Base-by-base conservation (phyloP, 2,329 filamentous ascomycete species). In the Cryphonectria japonica region DNA sequence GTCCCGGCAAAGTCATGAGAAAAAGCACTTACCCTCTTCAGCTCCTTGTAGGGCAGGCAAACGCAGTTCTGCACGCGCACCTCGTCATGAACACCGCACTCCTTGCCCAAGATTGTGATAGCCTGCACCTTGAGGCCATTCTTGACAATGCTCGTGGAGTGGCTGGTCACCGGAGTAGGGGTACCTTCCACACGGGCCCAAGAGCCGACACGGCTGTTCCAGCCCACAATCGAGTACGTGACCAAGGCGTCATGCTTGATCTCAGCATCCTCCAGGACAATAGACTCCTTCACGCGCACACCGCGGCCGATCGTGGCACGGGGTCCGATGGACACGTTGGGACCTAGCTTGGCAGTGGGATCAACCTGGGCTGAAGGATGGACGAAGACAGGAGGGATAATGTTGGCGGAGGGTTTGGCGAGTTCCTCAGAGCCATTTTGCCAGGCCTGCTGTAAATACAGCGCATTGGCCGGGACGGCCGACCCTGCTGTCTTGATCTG, bases 401-500 rank as follows among this genome's bases (percentile, higher is more conserved):
- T 95, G 83, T 93, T 95, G 69, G 93, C 90, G 46, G 93, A 96
- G 41, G 95, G 92, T 74, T 90, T 85, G 16, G 93, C 91, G 67
- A 98, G 91, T 84, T 98, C 95, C 68, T 90, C 86, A 54, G 93
- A 94, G 75, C 90, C 90, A 61, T 86, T 88, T 83, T 98, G 95
- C 85, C 92, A 92, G 29, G 96, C 95, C 85, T 98, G 94, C 80
- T 97, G 94, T 69, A 99, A 89, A 83, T 99, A 99, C 46, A 99
- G 88, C 19, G 96, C 96, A 79, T 98, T 98, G 74, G 96, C 96
- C 22, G 96, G 96, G 39, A 99, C 94, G 66, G 96, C 96, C 7
- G 95, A 98, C 72, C 96, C 96, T 72, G 96, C 96, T 1, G 96
- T 98, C 89, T 99, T 99, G 88, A 99, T 98, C 86, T 99, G 96